These are phyloP conservation scores for Hyphodiscus hymeniophilus DNA, from an alignment of 495 filamentous ascomycete genomes.

Conservation along the genomic window DNA sequence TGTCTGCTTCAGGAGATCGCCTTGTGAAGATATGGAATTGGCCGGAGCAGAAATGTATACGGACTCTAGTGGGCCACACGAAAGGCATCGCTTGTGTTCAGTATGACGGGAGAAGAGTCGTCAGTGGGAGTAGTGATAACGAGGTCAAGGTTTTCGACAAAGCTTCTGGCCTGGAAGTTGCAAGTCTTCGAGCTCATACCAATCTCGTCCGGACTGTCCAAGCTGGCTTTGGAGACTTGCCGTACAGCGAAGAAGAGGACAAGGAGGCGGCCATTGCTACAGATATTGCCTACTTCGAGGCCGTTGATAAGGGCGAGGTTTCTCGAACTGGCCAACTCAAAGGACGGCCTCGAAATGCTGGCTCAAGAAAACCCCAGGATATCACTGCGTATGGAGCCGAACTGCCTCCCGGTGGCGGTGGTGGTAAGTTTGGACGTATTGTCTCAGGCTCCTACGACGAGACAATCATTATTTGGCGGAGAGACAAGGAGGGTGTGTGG, in stretches of 20 bases:
- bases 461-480: slow-evolving; percentile 88
- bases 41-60: slow-evolving; percentile 61
- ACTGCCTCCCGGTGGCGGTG: slow-evolving; percentile 81
- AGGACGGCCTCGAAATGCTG: slow-evolving; percentile 58
- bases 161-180: slow-evolving; percentile 74
- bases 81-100: slow-evolving; percentile 98
- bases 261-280: slow-evolving; percentile 62
- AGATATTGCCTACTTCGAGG: slow-evolving; percentile 63
- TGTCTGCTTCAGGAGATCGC: slow-evolving; percentile 90
- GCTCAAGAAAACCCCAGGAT: slow-evolving; percentile 65
- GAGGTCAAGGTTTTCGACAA: slow-evolving; percentile 92
- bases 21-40: slow-evolving; percentile 92
- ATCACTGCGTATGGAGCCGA: slow-evolving; percentile 72
- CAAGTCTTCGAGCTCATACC: slow-evolving; percentile 69
- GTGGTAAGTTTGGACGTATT: slow-evolving; percentile 77
- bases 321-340: slow-evolving; percentile 26
- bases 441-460: slow-evolving; percentile 96
- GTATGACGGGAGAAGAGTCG: slow-evolving; percentile 92
- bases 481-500: slow-evolving; percentile 76
- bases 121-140: slow-evolving; percentile 91
- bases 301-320: slow-evolving; percentile 52
- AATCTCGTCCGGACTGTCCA: slow-evolving; percentile 91
- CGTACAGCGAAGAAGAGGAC: slow-evolving; percentile 65
- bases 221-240: slow-evolving; percentile 84
- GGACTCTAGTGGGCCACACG: slow-evolving; percentile 74